Conservation (phyloP, 495 filamentous ascomycete species). For the Entonaema liquescens region DNA sequence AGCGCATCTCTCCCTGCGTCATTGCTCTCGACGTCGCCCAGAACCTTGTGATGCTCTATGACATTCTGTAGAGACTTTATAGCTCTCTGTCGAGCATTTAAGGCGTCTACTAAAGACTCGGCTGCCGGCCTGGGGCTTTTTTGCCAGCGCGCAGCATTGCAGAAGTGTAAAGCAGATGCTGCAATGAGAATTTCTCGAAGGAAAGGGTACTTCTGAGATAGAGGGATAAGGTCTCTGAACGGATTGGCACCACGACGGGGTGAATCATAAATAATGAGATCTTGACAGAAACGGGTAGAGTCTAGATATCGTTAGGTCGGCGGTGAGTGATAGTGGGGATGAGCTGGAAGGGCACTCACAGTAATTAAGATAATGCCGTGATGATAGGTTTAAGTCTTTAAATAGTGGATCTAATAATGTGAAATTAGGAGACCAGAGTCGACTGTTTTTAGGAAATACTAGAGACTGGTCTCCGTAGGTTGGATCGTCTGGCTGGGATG, state of each 20-base stretch:
- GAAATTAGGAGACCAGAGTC: constrained; percentile 29
- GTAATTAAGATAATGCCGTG: constrained; percentile 58
- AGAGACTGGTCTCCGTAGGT: neutral
- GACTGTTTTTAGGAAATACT: neutral
- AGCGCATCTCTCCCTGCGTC: constrained; percentile 52
- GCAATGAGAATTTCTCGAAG: constrained; percentile 62
- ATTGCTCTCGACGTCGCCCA: constrained; percentile 22
- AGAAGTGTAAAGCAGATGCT: constrained; percentile 63
- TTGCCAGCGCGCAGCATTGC: constrained; percentile 43
- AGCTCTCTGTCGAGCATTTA: constrained; percentile 58
- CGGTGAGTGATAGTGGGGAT: neutral
- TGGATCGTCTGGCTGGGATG: constrained; percentile 1
- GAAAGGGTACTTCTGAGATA: constrained; percentile 54
- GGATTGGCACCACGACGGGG: constrained; percentile 56
- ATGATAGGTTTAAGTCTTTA: constrained; percentile 45
- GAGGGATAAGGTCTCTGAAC: constrained; percentile 58
- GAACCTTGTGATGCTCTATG: constrained; percentile 24
- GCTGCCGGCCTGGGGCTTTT: constrained; percentile 9
- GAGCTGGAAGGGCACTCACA: constrained; percentile 5
- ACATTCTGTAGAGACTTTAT: constrained; percentile 54
- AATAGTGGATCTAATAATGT: constrained; percentile 52
- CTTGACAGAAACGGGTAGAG: constrained; percentile 59
- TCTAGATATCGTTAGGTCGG: constrained; percentile 47
- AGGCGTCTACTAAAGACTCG: constrained; percentile 56
- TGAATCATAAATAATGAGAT: constrained; percentile 62